Conservation (phyloP, 2,329 filamentous ascomycete genomes). For the Alternaria triticimaculans region DNA sequence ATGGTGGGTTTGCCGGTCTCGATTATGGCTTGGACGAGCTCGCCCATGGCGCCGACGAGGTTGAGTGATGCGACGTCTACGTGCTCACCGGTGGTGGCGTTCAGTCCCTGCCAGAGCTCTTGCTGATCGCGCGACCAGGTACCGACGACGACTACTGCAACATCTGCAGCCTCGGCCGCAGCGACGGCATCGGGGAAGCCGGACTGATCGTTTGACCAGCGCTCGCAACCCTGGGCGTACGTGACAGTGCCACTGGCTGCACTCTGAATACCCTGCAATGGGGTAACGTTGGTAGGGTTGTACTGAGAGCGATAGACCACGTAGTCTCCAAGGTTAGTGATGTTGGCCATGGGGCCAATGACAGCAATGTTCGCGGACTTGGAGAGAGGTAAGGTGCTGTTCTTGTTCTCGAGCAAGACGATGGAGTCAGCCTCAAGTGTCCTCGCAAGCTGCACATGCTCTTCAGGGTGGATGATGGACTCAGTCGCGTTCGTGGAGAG, state of each 20-base stretch:
- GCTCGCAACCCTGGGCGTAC: slow-evolving; percentile 73
- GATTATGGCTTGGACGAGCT: slow-evolving; percentile 70
- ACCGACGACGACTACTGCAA: slow-evolving; percentile 75
- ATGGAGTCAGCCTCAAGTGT: slow-evolving; percentile 72
- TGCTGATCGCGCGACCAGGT: slow-evolving; percentile 78
- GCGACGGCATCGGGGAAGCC: slow-evolving; percentile 71
- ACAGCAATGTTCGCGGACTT: slow-evolving; percentile 74
- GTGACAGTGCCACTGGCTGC: slow-evolving; percentile 65
- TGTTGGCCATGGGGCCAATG: slow-evolving; percentile 73
- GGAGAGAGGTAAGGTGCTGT: slow-evolving; percentile 66
- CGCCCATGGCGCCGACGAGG: slow-evolving; percentile 73
- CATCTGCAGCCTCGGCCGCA: slow-evolving; percentile 69
- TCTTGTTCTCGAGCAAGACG: slow-evolving; percentile 76
- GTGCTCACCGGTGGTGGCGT: slow-evolving; percentile 78
- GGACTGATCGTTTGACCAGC: slow-evolving; percentile 73
- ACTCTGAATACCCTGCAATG: slow-evolving; percentile 70
- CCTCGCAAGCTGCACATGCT: slow-evolving; percentile 66
- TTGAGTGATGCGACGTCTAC: slow-evolving; percentile 69
- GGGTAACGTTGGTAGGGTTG: slow-evolving; percentile 66
- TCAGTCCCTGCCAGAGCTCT: slow-evolving; percentile 73
- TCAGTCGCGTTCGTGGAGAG: slow-evolving; percentile 63
- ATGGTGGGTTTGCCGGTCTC: slow-evolving; percentile 71
- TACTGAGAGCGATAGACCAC: slow-evolving; percentile 70
- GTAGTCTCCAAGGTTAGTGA: slow-evolving; percentile 72
- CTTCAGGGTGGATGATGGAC: slow-evolving; percentile 67